Percentiles rank a stretch among this genome's conserved stretches.
Evolutionary conservation across 192 early-diverging fungal genomes (phyloP).

Genomic region (Phycomyces nitens): DNA sequence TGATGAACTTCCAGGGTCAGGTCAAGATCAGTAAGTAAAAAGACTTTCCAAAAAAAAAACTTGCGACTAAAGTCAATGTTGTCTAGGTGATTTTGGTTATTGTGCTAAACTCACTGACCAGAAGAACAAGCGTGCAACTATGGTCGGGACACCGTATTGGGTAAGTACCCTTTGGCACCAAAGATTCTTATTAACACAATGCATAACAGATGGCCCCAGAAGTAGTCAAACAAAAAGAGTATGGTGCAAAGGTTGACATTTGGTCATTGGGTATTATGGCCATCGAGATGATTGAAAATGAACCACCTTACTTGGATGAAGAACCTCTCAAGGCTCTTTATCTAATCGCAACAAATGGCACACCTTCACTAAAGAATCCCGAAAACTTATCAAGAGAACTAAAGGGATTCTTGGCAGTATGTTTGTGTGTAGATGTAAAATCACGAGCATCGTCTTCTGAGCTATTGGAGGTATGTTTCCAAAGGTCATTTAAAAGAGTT

Average conservation of each 20-base stretch:
- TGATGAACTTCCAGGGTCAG: slow-evolving; percentile 63
- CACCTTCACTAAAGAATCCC: slow-evolving; percentile 78
- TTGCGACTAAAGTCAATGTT: neutral
- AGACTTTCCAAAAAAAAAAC: neutral
- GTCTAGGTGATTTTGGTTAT: slow-evolving; percentile 80
- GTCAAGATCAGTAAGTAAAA: slow-evolving; percentile 66
- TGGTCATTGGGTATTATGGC: slow-evolving; percentile 98
- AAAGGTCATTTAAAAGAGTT: too few species aligned
- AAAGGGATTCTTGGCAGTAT: slow-evolving; percentile 54
- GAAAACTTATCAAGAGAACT: slow-evolving; percentile 47
- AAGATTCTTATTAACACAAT: slow-evolving; percentile 73
- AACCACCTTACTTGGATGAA: slow-evolving; percentile 95
- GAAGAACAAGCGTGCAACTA: slow-evolving; percentile 72
- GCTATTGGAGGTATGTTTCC: slow-evolving; percentile 57
- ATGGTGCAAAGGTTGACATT: slow-evolving; percentile 91
- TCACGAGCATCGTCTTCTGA: slow-evolving; percentile 77
- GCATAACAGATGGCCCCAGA: slow-evolving; percentile 83
- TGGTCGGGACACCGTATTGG: slow-evolving; percentile 92
- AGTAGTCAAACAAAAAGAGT: slow-evolving; percentile 90
- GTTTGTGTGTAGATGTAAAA: slow-evolving; percentile 66
- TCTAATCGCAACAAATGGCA: slow-evolving; percentile 94
- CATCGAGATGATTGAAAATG: slow-evolving; percentile 96
- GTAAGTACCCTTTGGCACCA: slow-evolving; percentile 29
- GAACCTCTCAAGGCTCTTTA: slow-evolving; percentile 90
- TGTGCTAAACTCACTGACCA: slow-evolving; percentile 77